Base-by-base conservation (phyloP, 2,329 filamentous ascomycete species). In the Zymoseptoria ardabiliae region DNA sequence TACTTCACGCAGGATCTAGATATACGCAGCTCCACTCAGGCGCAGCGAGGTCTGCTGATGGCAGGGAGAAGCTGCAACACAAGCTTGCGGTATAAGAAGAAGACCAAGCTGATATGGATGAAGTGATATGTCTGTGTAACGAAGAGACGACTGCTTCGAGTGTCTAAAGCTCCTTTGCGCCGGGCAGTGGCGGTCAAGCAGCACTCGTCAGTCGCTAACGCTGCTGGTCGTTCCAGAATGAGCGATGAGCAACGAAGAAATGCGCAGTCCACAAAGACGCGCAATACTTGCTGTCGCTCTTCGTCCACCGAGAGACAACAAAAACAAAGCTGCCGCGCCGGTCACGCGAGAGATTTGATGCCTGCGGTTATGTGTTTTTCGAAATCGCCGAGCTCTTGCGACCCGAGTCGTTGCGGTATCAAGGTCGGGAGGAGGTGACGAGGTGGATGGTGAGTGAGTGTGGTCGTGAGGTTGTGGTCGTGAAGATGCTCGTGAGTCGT, bases 1-100 rank as follows among this genome's bases (percentile, higher is more conserved):
- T 49, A 63, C 56, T 63, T 65, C 63, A 65, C 63, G 57, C 48
- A 59, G 53, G 59, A 65, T 64, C 62, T 65, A 65, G 60, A 57
- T 62, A 60, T 53, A 59, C 55, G 57, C 50, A 57, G 35, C 30
- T 45, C 35, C 35, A 45, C 35, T 41, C 35, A 49, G 35, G 45
- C 55, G 55, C 55, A 56, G 55, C 20, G 9, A 9, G 25, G 35
- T 45, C 13, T 45, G 35, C 35, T 45, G 35, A 45, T n/a, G 35
- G 13, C 35, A 45, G 17, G 35, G 13, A n/a, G 17, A 45, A n/a
- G 35, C 35, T 45, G 35, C 35, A 45, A 45, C n/a, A 45, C 35
- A n/a, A n/a, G 35, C 17, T 45, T 45, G 35, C 35, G 17, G 35
- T 45, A 45, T 45, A 45, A 45, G 35, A 45, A 45, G 35, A 45